These are phyloP conservation scores for Thozetella sp. DNA, from an alignment of 495 filamentous ascomycete genomes.

Conservation along the genomic window DNA sequence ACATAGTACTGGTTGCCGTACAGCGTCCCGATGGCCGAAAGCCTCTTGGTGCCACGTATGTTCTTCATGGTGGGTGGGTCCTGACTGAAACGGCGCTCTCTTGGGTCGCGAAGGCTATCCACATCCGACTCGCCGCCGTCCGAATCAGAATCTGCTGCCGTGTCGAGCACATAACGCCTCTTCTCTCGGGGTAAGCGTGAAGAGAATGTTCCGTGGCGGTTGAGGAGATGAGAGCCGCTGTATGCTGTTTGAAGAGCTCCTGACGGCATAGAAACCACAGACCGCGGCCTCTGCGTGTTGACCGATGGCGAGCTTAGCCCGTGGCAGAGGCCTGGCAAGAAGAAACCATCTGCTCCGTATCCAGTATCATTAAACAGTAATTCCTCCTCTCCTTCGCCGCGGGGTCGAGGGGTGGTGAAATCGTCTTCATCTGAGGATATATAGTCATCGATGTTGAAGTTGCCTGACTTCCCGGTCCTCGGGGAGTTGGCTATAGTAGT, in stretches of 20 bases:
- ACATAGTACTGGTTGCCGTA: constrained; percentile 2
- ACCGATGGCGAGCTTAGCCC: neutral
- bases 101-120: neutral
- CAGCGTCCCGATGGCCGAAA: constrained; percentile 7
- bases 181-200: neutral
- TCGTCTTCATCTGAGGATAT: constrained; percentile 38
- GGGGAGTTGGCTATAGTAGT: constrained; percentile 11
- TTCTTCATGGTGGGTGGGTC: neutral
- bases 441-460: constrained; percentile 41
- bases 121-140: constrained; percentile 3
- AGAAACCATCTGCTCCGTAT: constrained; percentile 30
- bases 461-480: constrained; percentile 4
- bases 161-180: constrained; percentile 10
- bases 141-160: neutral
- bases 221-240: neutral
- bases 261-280: constrained; percentile 1
- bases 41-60: constrained; percentile 6
- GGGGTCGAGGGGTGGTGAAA: constrained; percentile 19
- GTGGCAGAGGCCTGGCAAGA: constrained; percentile 38
- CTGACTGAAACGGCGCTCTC: neutral
- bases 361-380: constrained; percentile 40
- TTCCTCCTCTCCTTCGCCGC: constrained; percentile 39
- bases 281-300: neutral
- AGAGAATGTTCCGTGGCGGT: neutral
- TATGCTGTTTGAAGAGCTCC: neutral